Percentiles rank a stretch among this genome's conserved stretches.
These are phyloP conservation scores for Tanacetum coccineum DNA, from an alignment of 129 eudicot species.

Conservation along the genomic window DNA sequence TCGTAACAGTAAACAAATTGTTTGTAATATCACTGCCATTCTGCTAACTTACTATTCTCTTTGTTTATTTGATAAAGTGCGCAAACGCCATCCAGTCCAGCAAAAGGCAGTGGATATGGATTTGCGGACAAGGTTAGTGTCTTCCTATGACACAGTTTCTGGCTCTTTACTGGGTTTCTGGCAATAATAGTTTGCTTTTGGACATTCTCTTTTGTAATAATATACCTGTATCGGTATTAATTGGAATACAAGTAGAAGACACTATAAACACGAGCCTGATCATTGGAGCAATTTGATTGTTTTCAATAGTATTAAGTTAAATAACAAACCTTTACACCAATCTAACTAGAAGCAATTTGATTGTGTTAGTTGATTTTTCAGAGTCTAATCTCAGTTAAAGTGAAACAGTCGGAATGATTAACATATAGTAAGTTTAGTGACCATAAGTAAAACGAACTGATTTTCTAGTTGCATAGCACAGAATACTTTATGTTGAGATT, in stretches of 20 bases:
- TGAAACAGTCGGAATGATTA: conserved; percentile 11
- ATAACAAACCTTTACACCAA: no score
- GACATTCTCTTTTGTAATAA: neutral
- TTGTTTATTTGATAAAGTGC: conserved; percentile 41
- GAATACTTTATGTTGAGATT: conserved; percentile 5
- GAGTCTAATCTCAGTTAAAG: no score
- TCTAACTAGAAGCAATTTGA: no score
- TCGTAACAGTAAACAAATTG: neutral
- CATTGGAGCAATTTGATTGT: conserved; percentile 17
- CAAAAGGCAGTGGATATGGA: conserved; percentile 82
- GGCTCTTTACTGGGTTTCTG: conserved; percentile 17
- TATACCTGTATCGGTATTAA: neutral
- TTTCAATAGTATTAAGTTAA: neutral
- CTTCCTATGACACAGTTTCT: conserved; percentile 18
- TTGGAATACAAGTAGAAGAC: conserved; percentile 14
- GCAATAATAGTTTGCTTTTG: neutral
- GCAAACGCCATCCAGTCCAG: conserved; percentile 54
- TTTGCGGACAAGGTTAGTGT: conserved; percentile 90
- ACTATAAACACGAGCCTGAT: conserved; percentile 10
- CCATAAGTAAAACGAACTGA: neutral
- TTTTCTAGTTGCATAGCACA: conserved; percentile 10
- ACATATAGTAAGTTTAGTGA: conserved; percentile 13
- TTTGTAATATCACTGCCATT: neutral
- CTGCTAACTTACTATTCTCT: conserved; percentile 19
- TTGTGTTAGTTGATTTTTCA: no score